Percentiles rank a stretch among this genome's conserved stretches.
Conservation (phyloP, 768 basidiomycete species). For the Gelatoporia subvermispora region DNA sequence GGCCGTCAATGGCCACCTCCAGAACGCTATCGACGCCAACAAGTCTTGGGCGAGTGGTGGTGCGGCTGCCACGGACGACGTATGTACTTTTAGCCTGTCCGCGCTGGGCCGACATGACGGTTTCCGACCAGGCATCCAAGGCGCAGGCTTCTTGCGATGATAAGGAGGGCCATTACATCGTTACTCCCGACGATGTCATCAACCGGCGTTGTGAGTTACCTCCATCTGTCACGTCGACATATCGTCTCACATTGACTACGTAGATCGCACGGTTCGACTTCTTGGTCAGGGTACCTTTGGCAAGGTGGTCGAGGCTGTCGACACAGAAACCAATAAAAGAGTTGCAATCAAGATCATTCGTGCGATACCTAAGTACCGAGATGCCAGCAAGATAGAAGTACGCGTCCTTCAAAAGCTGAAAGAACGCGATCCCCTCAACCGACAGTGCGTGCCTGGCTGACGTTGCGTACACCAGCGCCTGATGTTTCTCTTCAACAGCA, state of each 20-base stretch:
- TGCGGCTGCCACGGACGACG: slow-evolving; percentile 62
- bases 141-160: slow-evolving; percentile 81
- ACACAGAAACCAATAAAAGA: slow-evolving; percentile 65
- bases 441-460: slow-evolving; percentile 57
- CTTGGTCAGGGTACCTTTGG: slow-evolving; percentile 98
- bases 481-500: slow-evolving; percentile 46
- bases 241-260: slow-evolving; percentile 15
- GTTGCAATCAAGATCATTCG: slow-evolving; percentile 99
- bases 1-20: slow-evolving; percentile 45
- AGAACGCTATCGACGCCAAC: slow-evolving; percentile 43
- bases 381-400: slow-evolving; percentile 97
- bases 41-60: slow-evolving; percentile 69
- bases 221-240: neutral
- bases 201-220: slow-evolving; percentile 68
- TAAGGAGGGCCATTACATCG: slow-evolving; percentile 98
- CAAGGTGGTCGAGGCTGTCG: slow-evolving; percentile 93
- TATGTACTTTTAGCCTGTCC: slow-evolving; percentile 34
- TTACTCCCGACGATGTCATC: slow-evolving; percentile 87
- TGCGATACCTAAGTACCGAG: slow-evolving; percentile 96
- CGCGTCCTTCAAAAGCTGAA: slow-evolving; percentile 90
- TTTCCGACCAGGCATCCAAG: slow-evolving; percentile 52
- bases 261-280: slow-evolving; percentile 88
- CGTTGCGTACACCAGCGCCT: slow-evolving; percentile 6
- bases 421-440: slow-evolving; percentile 81
- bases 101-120: slow-evolving; percentile 11